Conservation (phyloP, 345 rosid species). For the Arabidopsis suecica region DNA sequence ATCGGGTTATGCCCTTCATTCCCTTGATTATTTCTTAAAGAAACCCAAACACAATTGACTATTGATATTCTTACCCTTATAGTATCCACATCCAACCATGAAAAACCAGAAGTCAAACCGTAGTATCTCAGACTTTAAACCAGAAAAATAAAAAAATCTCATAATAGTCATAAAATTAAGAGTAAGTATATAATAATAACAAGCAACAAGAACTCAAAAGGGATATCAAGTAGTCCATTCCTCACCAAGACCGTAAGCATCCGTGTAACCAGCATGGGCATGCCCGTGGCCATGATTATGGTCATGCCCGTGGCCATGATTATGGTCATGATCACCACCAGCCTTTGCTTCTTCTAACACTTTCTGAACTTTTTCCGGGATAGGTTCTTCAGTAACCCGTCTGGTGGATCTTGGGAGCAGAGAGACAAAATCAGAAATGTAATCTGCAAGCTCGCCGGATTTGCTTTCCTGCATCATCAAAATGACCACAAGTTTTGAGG, state of each 20-base stretch:
- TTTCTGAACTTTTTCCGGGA: conserved; percentile 50
- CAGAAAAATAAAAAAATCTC: background rate
- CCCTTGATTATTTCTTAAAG: too few relatives aligned
- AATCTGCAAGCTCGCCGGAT: conserved; percentile 66
- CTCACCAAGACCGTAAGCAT: conserved; percentile 56
- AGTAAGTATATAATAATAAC: background rate
- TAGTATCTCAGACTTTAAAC: conserved; percentile 9
- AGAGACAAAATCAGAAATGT: conserved; percentile 59
- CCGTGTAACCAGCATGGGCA: conserved; percentile 44
- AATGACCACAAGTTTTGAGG: background rate
- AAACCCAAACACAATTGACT: too few relatives aligned
- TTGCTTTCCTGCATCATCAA: conserved; percentile 59
- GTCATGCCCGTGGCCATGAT: conserved; percentile 43
- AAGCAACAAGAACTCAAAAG: conserved; percentile 7
- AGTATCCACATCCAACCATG: too few relatives aligned
- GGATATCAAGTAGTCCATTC: conserved; percentile 52
- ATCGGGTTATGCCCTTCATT: too few relatives aligned
- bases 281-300: conserved; percentile 42
- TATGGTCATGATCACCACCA: conserved; percentile 49
- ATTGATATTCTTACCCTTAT: too few relatives aligned
- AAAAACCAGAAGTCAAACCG: too few relatives aligned
- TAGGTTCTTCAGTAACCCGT: conserved; percentile 58
- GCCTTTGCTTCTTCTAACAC: conserved; percentile 62
- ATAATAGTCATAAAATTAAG: background rate
- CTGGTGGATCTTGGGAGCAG: conserved; percentile 64